Evolutionary conservation across 75 land plant species (phyloP), one percentile per base, ranked within the genome.

Genomic region (Pinus taeda): DNA sequence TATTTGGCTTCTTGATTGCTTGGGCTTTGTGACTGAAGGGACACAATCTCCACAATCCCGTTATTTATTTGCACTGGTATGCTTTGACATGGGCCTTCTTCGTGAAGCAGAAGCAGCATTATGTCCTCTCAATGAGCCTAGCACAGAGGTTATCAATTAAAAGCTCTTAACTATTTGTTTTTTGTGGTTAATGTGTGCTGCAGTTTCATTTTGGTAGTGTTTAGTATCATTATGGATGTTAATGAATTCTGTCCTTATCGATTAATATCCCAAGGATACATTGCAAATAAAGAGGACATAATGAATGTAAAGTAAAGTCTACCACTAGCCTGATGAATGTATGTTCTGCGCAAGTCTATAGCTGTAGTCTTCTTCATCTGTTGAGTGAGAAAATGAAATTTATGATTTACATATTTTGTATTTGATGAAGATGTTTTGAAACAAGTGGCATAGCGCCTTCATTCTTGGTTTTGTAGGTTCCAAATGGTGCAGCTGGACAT

Each of bases 401-500:
- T 49, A 49, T 65, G 69, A 65, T 65, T 65, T 8, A 9, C 9
- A 49, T 49, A 9, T 42, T 8, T 69, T 39, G 39, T 42, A 3
- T 69, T 3, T 69, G 69, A 36, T 69, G 69, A 36, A 66, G 37
- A 66, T 66, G 17, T 69, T 13, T 39, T 20, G 72, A 39, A 53
- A 42, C 36, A 69, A 69, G 21, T 12, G 72, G 53, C 13, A n/a
- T 69, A 9, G 42, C 12, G n/a, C 72, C 24, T 69, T 71, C 79
- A 12, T 69, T 57, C 60, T 58, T 73, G 33, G 33, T 8, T 37
- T 26, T 81, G 75, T 87, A 93, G 98, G 89, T 93, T 76, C 94
- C 93, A 77, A 91, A 91, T 84, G 96, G 96, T 59, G 98, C 99
- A 29, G 98, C 98, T 70, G 95, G 99, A 57, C 91, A 93, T 83